phyloP scores from a whole-genome alignment of 768 basidiomycete species.

The Hortiboletus campestris region DNA sequence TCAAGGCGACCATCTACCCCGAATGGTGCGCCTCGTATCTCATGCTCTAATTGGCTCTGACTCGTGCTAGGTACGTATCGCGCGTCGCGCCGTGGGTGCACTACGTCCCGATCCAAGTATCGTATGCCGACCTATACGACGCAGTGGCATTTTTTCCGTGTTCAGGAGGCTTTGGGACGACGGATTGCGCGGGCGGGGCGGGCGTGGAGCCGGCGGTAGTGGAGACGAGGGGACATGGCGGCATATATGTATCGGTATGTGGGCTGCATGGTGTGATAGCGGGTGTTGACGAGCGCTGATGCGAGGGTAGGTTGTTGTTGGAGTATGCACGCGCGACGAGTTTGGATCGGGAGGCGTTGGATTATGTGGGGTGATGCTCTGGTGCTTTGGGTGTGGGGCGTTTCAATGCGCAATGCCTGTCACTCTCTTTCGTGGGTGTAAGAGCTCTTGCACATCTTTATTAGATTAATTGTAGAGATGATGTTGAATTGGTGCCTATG shows the following conservation, averaged over 20 bases:
- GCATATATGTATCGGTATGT: constrained; percentile 58
- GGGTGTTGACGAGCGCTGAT: not conserved
- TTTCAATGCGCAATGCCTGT: too few species aligned
- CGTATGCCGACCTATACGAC: constrained; percentile 69
- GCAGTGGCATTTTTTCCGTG: constrained; percentile 71
- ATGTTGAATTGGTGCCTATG: too few species aligned
- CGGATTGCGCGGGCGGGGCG: constrained; percentile 57
- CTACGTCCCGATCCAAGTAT: constrained; percentile 67
- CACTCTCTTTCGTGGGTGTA: too few species aligned
- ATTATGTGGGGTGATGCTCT: constrained; percentile 22
- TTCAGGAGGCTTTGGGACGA: constrained; percentile 57
- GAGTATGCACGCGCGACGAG: constrained; percentile 56
- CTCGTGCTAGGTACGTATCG: constrained; percentile 50
- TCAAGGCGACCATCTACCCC: constrained; percentile 72
- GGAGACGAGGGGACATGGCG: constrained; percentile 59
- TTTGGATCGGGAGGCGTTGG: constrained; percentile 43
- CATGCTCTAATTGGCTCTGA: constrained; percentile 47
- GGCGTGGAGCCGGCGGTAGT: constrained; percentile 55
- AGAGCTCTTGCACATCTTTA: too few species aligned
- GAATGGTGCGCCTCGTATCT: constrained; percentile 51
- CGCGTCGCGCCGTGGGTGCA: constrained; percentile 69
- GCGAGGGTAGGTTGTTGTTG: constrained; percentile 41
- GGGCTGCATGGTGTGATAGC: rapidly evolving
- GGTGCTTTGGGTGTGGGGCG: too few species aligned
- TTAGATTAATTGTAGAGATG: too few species aligned